Base-by-base conservation (phyloP, 1,284 basidiomycete species). In the Boletus hoseneyae region DNA sequence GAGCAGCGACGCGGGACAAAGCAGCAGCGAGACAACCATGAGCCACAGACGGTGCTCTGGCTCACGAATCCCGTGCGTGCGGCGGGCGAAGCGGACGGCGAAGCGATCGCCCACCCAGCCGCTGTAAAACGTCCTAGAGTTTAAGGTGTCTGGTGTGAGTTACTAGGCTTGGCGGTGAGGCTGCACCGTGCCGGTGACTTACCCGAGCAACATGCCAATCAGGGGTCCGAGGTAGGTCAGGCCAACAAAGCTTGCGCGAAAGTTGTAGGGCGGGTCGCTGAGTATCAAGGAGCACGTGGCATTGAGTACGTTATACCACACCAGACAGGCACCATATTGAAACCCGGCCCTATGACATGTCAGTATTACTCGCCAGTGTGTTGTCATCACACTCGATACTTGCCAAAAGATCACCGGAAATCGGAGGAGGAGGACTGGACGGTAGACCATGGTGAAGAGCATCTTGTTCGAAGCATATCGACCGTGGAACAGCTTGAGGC, bases 231-330 rank as follows among this genome's bases (percentile, higher is more conserved):
- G 15, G 37, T 56, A 56, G 12, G 54, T 21, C 38, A 56, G 36
- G 11, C 55, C 55, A 11, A 56, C 55, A n/a, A 42, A 56, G 32
- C 55, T 56, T 18, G 55, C 54, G 13, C 54, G 42, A 27, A 56
- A 56, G 23, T 56, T 53, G 30, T 56, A 56, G 1, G 55, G 55
- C 12, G 50, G 23, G 29, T 34, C 35, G 11, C 55, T 56, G 25
- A 56, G 32, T 9, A 56, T 56, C 33, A 56, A 35, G 3, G 54
- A 56, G 19, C 54, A 52, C 6, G 55, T 56, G 21, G 55, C 55
- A 34, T 56, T 56, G 33, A 56, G 50, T 15, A 56, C 54, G 29
- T 56, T 56, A 23, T 56, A 56, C 55, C 55, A 56, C 43, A 56
- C 55, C 4, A 56, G 45, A 53, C 55, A 52, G 1, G 50, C 50